Base-by-base conservation (phyloP, 345 rosid genomes). In the Ailanthus altissimus region DNA sequence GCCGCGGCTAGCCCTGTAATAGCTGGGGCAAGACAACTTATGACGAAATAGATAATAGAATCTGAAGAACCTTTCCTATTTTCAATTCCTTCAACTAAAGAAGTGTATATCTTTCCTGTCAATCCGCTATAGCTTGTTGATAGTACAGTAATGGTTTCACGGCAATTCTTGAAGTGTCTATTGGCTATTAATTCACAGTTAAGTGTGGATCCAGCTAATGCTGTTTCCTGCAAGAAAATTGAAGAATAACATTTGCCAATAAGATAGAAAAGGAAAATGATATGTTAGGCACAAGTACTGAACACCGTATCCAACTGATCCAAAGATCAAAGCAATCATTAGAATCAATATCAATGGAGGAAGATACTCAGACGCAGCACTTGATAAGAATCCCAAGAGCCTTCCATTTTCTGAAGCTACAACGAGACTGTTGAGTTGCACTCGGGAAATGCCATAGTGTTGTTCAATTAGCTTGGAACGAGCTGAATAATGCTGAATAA, bases 351-450 rank as follows among this genome's bases (percentile, higher is more conserved):
- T 70, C 81, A 81, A 81, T 4, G 73, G 68, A 9, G 86, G 88
- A 63, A 85, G 81, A 26, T 78, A 57, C 2, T 72, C 73, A 32
- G 84, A 46, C 9, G 84, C 88, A 45, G 63, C 38, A 64, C 59
- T 83, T 20, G 84, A 46, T n/a, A 83, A 2, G 74, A 56, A 83
- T 15, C 84, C 88, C 9, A 83, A 71, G 1, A 85, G 64, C 75
- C 75, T 83, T 21, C 83, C 88, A 9, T 81, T 83, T 66, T 85
- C 83, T 1, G 86, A 83, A 50, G 86, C 86, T 16, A 85, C 82
- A 36, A 85, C 80, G 25, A 85, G 77, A 59, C 74, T 76, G 77
- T 85, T 83, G 43, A 85, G 73, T 51, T 85, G 83, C 14, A 78
- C 46, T 57, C 78, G 79, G 9, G 86, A 78, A 65, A 85, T 69